phyloP scores from a whole-genome alignment of 345 rosid genomes.

The Erysimum cheiranthoides region DNA sequence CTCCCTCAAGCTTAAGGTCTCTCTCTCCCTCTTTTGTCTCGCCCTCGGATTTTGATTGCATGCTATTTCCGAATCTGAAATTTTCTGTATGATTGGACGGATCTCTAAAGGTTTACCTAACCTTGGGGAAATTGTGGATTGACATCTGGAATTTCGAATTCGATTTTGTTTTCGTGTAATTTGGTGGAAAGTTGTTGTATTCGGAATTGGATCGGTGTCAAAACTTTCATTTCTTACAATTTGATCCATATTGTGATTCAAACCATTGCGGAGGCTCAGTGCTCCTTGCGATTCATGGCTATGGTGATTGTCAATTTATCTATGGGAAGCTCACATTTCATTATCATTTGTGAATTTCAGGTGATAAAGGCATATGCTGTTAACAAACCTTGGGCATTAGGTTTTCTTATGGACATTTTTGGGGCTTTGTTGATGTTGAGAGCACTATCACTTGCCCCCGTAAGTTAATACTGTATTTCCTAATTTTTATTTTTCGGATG shows the following conservation, averaged over 20 bases:
- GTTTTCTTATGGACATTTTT: constrained; percentile 88
- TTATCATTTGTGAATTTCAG: constrained; percentile 43
- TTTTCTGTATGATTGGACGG: neutral
- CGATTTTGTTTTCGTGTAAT: constrained; percentile 20
- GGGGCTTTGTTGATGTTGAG: constrained; percentile 94
- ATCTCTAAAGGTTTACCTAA: constrained; percentile 5
- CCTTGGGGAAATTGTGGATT: neutral
- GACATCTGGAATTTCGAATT: neutral
- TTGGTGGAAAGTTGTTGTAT: neutral
- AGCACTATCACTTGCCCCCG: constrained; percentile 92
- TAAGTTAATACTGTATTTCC: constrained; percentile 48
- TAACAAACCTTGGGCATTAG: constrained; percentile 79
- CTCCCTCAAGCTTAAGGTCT: constrained; percentile 94
- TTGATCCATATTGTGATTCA: constrained; percentile 19
- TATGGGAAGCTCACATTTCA: constrained; percentile 28
- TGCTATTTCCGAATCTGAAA: constrained; percentile 17
- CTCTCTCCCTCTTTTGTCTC: constrained; percentile 7
- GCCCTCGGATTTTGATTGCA: constrained; percentile 19
- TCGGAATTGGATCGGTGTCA: constrained; percentile 28
- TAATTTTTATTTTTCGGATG: constrained; percentile 7
- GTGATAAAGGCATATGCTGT: constrained; percentile 81
- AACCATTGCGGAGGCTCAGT: constrained; percentile 4
- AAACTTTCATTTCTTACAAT: neutral
- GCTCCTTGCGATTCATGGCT: neutral
- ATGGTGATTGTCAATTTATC: neutral